phyloP scores from a whole-genome alignment of 2,329 filamentous ascomycete species.

The Zalaria obscura region DNA sequence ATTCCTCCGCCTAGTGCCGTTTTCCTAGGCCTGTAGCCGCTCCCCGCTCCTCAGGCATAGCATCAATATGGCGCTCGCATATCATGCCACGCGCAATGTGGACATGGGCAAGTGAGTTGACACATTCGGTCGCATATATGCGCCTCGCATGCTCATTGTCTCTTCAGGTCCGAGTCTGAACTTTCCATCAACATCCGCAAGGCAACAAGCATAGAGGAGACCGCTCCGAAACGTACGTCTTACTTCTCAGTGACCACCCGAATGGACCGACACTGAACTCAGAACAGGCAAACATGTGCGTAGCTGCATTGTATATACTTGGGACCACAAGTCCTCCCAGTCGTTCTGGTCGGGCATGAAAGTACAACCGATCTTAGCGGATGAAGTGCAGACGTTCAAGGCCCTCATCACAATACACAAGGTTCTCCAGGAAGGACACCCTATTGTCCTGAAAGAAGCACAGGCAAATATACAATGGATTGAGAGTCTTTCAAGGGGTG shows the following conservation, averaged over 20 bases:
- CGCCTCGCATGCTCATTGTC: too few relatives aligned
- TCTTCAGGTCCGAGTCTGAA: constrained; percentile 45
- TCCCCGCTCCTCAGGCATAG: too few relatives aligned
- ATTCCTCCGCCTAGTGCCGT: too few relatives aligned
- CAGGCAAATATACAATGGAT: constrained; percentile 83
- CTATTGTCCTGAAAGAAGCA: constrained; percentile 72
- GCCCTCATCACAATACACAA: constrained; percentile 95
- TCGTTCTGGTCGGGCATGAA: constrained; percentile 98
- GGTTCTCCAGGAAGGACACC: constrained; percentile 92
- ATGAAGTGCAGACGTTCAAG: constrained; percentile 98
- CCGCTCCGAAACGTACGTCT: constrained; percentile 48
- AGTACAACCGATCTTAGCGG: constrained; percentile 97
- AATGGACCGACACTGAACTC: constrained; percentile 15
- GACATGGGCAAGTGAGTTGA: constrained; percentile 46
- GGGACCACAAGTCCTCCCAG: constrained; percentile 92
- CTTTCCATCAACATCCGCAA: constrained; percentile 54
- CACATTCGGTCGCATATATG: too few relatives aligned
- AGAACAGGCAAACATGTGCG: constrained; percentile 76
- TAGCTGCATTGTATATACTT: constrained; percentile 95
- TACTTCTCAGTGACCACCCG: not conserved
- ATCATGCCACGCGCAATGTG: constrained; percentile 37
- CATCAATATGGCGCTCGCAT: constrained; percentile 13
- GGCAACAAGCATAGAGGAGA: constrained; percentile 54
- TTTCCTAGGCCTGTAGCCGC: too few relatives aligned
- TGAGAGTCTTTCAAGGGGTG: constrained; percentile 75